Conservation (phyloP, 2,329 filamentous ascomycete species). For the Cladosporium austrohemisphaericum region DNA sequence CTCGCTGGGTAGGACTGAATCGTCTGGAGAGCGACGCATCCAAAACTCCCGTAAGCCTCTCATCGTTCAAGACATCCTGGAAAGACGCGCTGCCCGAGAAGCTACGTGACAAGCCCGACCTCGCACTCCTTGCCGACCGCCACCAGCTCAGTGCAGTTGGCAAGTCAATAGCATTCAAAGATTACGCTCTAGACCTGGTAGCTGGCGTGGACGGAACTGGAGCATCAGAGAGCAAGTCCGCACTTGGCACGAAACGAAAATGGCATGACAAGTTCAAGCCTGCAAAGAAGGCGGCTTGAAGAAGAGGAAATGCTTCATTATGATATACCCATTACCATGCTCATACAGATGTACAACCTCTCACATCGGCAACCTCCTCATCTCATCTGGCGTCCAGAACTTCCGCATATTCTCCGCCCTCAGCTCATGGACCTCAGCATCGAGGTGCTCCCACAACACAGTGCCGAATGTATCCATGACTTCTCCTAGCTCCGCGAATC, state of each 20-base stretch:
- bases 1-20: slow-evolving; percentile 24
- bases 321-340: not conserved
- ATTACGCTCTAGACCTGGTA: not conserved
- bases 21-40: slow-evolving; percentile 24
- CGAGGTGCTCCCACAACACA: slow-evolving; percentile 77
- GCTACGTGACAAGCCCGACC: slow-evolving; percentile 27
- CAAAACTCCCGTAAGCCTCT: slow-evolving; percentile 22
- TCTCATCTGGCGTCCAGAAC: slow-evolving; percentile 76
- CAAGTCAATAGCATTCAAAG: slow-evolving; percentile 23
- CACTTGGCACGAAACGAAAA: slow-evolving; percentile 33
- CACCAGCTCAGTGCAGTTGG: slow-evolving; percentile 22
- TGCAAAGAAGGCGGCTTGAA: slow-evolving; percentile 26
- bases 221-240: slow-evolving; percentile 21
- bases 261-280: slow-evolving; percentile 39
- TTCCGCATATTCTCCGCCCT: slow-evolving; percentile 83
- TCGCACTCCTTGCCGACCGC: slow-evolving; percentile 26
- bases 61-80: slow-evolving; percentile 37
- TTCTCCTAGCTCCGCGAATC: slow-evolving; percentile 57
- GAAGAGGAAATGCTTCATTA: not conserved
- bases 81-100: slow-evolving; percentile 33
- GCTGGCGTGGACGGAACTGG: slow-evolving; percentile 10
- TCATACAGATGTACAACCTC: not conserved
- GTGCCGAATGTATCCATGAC: slow-evolving; percentile 75
- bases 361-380: slow-evolving; percentile 66
- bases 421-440: slow-evolving; percentile 75